A percentile compares a stretch with the other conserved stretches of the same genome.
Conservation (phyloP, 805 yeast species). For the Starmerella tilneyi region DNA sequence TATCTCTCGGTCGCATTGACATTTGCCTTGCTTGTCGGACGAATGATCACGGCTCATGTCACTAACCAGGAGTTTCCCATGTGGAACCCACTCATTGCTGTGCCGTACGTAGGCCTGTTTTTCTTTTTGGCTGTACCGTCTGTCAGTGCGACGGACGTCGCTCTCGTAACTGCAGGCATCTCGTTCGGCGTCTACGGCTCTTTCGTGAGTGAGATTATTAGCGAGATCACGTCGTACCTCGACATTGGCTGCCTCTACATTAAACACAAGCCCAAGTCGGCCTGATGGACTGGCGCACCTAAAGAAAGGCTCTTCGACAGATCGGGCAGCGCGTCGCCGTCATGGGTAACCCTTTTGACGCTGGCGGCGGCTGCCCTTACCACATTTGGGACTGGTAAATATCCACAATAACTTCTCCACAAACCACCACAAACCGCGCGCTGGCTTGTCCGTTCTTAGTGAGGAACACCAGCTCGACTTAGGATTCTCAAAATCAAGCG, state of each 20-base stretch:
- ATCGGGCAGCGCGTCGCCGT: no score
- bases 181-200: slow-evolving; percentile 55
- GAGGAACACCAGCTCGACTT: no score
- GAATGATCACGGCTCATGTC: slow-evolving; percentile 78
- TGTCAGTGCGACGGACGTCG: slow-evolving; percentile 36
- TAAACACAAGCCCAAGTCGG: slow-evolving; percentile 32
- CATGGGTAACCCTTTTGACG: no score
- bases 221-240: slow-evolving; percentile 67
- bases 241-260: slow-evolving; percentile 78
- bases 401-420: no score
- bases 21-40: slow-evolving; percentile 79
- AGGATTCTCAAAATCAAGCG: background rate
- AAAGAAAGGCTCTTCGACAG: no score
- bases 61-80: slow-evolving; percentile 69
- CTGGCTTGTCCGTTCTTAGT: no score
- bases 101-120: slow-evolving; percentile 58
- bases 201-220: slow-evolving; percentile 63
- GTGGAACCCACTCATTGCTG: slow-evolving; percentile 44
- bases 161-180: slow-evolving; percentile 49
- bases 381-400: no score
- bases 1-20: slow-evolving; percentile 52
- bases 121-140: slow-evolving; percentile 56
- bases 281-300: background rate
- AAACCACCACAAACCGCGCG: no score
- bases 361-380: no score